Base-by-base conservation (phyloP, 1,139 yeast species). In the Diutina pseudorugosa region DNA sequence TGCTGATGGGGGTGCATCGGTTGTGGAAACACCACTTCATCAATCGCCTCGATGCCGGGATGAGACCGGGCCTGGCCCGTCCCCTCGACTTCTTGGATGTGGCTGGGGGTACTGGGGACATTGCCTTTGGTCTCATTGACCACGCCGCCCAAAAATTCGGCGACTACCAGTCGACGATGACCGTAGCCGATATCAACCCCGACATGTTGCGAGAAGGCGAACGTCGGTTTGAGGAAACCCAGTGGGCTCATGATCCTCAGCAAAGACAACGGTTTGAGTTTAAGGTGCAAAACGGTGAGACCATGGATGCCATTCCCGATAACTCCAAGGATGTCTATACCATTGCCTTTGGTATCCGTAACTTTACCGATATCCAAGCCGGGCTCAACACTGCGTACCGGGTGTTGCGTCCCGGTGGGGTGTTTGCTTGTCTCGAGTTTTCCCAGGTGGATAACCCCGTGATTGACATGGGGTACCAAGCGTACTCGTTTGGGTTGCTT, bases 101-200 rank as follows among this genome's bases (percentile, higher is more conserved):
- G 53, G 99, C 98, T 42, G 99, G 98, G 55, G 99, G 99, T 36
- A 90, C 98, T 16, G 99, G 98, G 50, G 99, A 93, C 65, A 91
- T 93, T 68, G 98, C 98, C 1, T 90, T 90, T 70, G 94, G 98
- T 6, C 77, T 94, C 57, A 73, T 93, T 57, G 96, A 91, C 61
- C 96, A 93, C 65, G 98, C 98, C 11, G 83, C 86, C 58, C 70
- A 75, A 51, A 81, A 82, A 58, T 89, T 82, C 65, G 84, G 86
- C 52, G 99, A 93, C 69, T 75, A 71, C 51, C 73, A 75, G 57
- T 82, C 91, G 41, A 80, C 83, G 30, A 94, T 93, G 93, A 89
- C 93, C 19, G 80, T 93, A 53, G 95, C 91, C 4, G 99, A 93
- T 68, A 93, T 93, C 68, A 93, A 93, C 64, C 83, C 96, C 2